Percentiles rank a stretch among this genome's conserved stretches.
phyloP scores from a whole-genome alignment of 345 rosid species.

The Streptanthus diversifolius region DNA sequence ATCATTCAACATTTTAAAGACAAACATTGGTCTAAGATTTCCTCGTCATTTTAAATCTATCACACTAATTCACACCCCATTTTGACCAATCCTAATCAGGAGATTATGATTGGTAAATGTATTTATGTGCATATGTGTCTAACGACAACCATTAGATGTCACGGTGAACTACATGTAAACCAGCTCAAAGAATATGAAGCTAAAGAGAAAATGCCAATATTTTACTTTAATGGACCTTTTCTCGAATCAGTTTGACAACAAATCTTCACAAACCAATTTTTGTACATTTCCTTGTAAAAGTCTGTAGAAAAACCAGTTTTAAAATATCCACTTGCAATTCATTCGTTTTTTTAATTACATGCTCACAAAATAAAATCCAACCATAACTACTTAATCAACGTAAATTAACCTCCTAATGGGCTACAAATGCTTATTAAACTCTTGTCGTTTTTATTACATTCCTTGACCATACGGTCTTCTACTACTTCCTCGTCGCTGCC shows the following conservation, averaged over 20 bases:
- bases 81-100: neutral
- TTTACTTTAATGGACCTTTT: conserved; percentile 21
- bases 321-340: conserved; percentile 27
- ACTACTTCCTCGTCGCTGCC: conserved; percentile 25
- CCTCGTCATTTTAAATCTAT: neutral
- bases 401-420: conserved; percentile 30
- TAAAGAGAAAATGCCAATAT: conserved; percentile 24
- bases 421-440: conserved; percentile 31
- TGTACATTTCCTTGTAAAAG: neutral
- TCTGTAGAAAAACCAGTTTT: neutral
- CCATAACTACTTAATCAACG: neutral
- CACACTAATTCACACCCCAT: neutral
- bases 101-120: neutral
- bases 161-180: neutral
- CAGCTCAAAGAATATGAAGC: conserved; percentile 1
- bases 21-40: neutral
- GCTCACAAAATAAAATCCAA: conserved; percentile 18
- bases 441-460: conserved; percentile 28
- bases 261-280: neutral
- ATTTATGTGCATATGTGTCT: neutral
- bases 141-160: conserved; percentile 13
- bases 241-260: neutral
- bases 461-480: conserved; percentile 29
- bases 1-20: neutral
- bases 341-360: conserved; percentile 26